Base-by-base conservation (phyloP, 2,329 filamentous ascomycete genomes). In the Arthrobotrys conoides region DNA sequence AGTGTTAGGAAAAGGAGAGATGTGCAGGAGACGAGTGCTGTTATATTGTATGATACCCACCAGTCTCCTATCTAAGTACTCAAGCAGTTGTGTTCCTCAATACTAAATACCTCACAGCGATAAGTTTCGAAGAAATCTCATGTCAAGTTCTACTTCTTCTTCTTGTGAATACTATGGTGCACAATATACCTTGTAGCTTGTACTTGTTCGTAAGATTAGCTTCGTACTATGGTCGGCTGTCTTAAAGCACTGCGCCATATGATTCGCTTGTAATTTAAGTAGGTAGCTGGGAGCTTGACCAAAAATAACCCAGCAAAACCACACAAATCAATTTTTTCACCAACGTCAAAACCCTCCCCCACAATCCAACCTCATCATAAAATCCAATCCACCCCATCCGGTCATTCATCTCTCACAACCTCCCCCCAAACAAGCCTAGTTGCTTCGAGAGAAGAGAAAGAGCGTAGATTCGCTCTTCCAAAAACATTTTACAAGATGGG, bases 261-360 rank as follows among this genome's bases (percentile, higher is more conserved):
- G 33, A 27, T 38, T 38, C n/a, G 55, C 33, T 41, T 44, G 5
- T 16, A 16, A 5, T 44, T 59, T 6, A 30, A 3, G 6, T 30
- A 30, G 27, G 27, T 30, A 41, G 55, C 55, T 14, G 6, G 6
- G 33, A 59, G 55, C 55, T 59, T 59, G 22, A 63, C 57, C 27
- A 30, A 30, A 30, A 30, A 6, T 6, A 30, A 30, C 27, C 27
- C 27, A 6, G 27, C 27, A 30, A 30, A 30, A 30, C 27, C 75
- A 59, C 72, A 71, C 66, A 72, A 68, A 67, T 67, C 57, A 66
- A 46, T 71, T 68, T 78, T 78, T 78, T 72, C 51, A 33, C 48
- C 64, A 75, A 68, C 49, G n/a, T 67, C 63, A 41, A 69, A 44
- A 64, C 53, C 51, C 55, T 63, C 71, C 67, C 55, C 63, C 69